Base-by-base conservation (phyloP, 1,284 basidiomycete species). In the Puccinia horiana region DNA sequence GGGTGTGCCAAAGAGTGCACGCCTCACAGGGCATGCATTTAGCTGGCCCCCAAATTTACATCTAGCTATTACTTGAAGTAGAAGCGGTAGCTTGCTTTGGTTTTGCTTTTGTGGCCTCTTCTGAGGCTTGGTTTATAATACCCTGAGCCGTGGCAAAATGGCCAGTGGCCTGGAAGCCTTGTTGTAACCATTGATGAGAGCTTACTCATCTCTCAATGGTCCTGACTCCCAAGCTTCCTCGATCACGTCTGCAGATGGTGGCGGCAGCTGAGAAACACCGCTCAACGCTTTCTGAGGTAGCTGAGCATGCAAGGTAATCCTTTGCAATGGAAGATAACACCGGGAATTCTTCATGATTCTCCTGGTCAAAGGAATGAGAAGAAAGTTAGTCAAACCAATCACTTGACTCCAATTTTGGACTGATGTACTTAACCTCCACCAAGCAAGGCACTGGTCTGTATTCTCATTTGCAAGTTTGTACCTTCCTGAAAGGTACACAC, bases 291-390 rank as follows among this genome's bases (percentile, higher is more conserved):
- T 11, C 61, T 32, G 61, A 65, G 35, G 35, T 35, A 5, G 61
- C 61, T 12, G 12, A 58, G 23, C 56, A 58, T 58, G 56, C 56
- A 58, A 58, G 56, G 56, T 58, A 58, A 58, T 65, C 61, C 61
- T 37, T 65, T 8, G 61, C 61, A 14, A 65, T 29, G 12, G 9
- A 8, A 26, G 61, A 26, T 26, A 65, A 65, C 6, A 29, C 61
- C 12, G 35, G 61, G 26, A 65, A 65, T 35, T 32, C 61, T 54
- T n/a, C 6, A 54, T 18, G 20, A 65, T 65, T 11, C 9, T 37
- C 29, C 26, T 65, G 61, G 20, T 65, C 29, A 65, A 32, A 35
- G 6, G 14, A 65, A 65, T 37, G 9, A 65, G n/a, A 18, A 32
- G 9, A 37, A 18, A 9, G 35, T 8, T 6, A 65, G 26, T 12